A percentile compares a stretch with the other conserved stretches of the same genome.
Conservation (phyloP, 1,284 basidiomycete species). For the Apiotrichum porosum region DNA sequence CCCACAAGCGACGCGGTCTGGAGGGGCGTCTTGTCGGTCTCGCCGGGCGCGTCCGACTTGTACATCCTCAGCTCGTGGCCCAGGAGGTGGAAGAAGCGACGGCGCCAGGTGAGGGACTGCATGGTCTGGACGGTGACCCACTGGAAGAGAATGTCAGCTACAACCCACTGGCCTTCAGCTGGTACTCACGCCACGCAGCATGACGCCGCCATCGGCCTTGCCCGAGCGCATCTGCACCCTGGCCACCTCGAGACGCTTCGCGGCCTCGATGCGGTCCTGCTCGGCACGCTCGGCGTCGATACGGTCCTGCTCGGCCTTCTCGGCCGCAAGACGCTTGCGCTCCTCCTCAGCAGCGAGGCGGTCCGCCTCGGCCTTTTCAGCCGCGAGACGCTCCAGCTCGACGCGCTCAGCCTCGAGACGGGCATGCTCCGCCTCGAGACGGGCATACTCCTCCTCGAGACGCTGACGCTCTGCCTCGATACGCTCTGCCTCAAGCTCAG, state of each 20-base stretch:
- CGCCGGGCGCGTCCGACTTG: conserved; percentile 23
- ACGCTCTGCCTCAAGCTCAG: background rate
- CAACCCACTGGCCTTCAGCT: too few relatives aligned
- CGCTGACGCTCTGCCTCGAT: conserved; percentile 2
- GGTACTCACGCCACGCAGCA: conserved; percentile 42
- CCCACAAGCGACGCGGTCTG: background rate
- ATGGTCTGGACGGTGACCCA: conserved; percentile 42
- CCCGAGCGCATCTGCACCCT: conserved; percentile 7
- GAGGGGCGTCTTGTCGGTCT: background rate
- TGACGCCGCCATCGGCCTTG: conserved; percentile 27
- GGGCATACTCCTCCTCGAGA: background rate
- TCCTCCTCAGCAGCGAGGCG: conserved; percentile 9
- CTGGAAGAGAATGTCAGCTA: conserved; percentile 15
- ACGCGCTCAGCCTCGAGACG: background rate
- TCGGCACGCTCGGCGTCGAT: background rate
- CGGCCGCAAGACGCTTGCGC: background rate
- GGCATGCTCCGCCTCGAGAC: conserved; percentile 2
- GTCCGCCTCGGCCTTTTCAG: conserved; percentile 1
- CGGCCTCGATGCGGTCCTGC: conserved; percentile 1
- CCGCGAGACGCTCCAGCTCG: conserved; percentile 2
- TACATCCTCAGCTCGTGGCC: conserved; percentile 30
- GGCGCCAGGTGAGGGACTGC: conserved; percentile 35
- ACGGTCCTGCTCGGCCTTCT: conserved; percentile 2
- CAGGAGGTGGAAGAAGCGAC: conserved; percentile 38
- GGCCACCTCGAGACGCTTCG: conserved; percentile 9